Percentiles rank a stretch among this genome's conserved stretches.
phyloP scores from a whole-genome alignment of 2,329 filamentous ascomycete genomes.

The Calonectria pseudoreteaudii region DNA sequence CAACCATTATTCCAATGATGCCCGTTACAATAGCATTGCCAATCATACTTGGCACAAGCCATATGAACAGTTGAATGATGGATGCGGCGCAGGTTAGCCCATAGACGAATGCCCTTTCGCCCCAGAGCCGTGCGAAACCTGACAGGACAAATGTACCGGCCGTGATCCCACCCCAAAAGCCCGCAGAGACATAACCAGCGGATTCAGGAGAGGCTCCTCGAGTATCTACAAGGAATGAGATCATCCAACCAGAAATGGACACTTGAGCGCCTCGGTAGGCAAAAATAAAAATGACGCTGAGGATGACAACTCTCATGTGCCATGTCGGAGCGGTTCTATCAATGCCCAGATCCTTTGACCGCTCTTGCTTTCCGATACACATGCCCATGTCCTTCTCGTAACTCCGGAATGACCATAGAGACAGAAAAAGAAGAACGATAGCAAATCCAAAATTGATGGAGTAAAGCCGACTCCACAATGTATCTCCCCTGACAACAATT shows the following conservation, averaged over 20 bases:
- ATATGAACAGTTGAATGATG: conserved; percentile 78
- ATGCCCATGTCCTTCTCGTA: conserved; percentile 71
- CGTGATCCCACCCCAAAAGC: conserved; percentile 80
- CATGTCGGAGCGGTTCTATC: conserved; percentile 60
- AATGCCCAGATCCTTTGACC: conserved; percentile 42
- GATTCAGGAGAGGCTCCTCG: conserved; percentile 75
- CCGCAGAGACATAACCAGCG: conserved; percentile 83
- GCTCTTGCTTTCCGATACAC: conserved; percentile 43
- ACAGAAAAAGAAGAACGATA: conserved; percentile 65
- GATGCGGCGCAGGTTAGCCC: conserved; percentile 70
- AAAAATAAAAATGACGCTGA: conserved; percentile 86
- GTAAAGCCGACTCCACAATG: conserved; percentile 80
- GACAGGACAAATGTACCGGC: conserved; percentile 79
- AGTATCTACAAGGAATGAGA: conserved; percentile 82
- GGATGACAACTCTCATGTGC: conserved; percentile 70
- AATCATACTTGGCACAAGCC: conserved; percentile 80
- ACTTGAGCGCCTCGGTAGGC: conserved; percentile 88
- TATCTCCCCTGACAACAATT: conserved; percentile 69
- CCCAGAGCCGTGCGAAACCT: conserved; percentile 72
- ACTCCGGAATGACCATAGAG: conserved; percentile 75
- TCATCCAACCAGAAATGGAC: conserved; percentile 86
- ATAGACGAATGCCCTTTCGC: conserved; percentile 78
- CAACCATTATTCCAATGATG: conserved; percentile 80
- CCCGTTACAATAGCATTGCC: conserved; percentile 74
- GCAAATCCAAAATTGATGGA: conserved; percentile 71